Percentiles rank a stretch among this genome's conserved stretches.
phyloP scores from a whole-genome alignment of 2,329 filamentous ascomycete genomes.

The Sphaceloma murrayae region DNA sequence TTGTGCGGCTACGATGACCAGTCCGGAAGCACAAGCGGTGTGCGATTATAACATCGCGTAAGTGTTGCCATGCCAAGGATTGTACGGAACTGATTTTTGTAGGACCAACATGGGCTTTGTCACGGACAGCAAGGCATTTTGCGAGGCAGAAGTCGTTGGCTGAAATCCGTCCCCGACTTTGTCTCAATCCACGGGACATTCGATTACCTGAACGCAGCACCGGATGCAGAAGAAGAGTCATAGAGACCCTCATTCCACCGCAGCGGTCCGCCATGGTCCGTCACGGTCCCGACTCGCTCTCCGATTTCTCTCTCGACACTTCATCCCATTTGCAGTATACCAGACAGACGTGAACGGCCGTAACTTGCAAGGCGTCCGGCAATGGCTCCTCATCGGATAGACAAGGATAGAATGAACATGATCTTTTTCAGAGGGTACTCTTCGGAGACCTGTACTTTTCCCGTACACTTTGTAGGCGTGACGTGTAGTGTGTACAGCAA shows the following conservation, averaged over 20 bases:
- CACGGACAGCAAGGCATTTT: slow-evolving; percentile 30
- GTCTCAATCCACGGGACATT: too few species aligned
- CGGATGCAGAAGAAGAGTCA: slow-evolving; percentile 1
- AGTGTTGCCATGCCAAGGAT: not conserved
- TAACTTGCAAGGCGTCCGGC: slow-evolving; percentile 9
- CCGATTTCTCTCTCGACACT: too few species aligned
- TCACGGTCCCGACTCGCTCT: too few species aligned
- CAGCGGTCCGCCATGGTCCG: too few species aligned
- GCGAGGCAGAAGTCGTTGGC: slow-evolving; percentile 21
- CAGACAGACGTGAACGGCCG: too few species aligned
- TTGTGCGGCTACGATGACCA: slow-evolving; percentile 36
- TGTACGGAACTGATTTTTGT: not conserved
- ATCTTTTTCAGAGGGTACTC: slow-evolving; percentile 12
- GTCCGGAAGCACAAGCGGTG: slow-evolving; percentile 31
- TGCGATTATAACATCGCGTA: slow-evolving; percentile 33
- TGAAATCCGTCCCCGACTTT: not conserved
- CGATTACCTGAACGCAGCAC: too few species aligned
- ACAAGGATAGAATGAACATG: slow-evolving; percentile 10
- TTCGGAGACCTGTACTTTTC: slow-evolving; percentile 10
- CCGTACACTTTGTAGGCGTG: not conserved
- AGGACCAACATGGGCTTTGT: slow-evolving; percentile 37
- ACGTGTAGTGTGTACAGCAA: not conserved
- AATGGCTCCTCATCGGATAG: too few species aligned
- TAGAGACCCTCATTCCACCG: slow-evolving; percentile 8
- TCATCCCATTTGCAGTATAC: too few species aligned